Evolutionary conservation across 108 stramenopile species (phyloP), one percentile per base, ranked within the genome.

Genomic region (Aurantiochytrium sp.): DNA sequence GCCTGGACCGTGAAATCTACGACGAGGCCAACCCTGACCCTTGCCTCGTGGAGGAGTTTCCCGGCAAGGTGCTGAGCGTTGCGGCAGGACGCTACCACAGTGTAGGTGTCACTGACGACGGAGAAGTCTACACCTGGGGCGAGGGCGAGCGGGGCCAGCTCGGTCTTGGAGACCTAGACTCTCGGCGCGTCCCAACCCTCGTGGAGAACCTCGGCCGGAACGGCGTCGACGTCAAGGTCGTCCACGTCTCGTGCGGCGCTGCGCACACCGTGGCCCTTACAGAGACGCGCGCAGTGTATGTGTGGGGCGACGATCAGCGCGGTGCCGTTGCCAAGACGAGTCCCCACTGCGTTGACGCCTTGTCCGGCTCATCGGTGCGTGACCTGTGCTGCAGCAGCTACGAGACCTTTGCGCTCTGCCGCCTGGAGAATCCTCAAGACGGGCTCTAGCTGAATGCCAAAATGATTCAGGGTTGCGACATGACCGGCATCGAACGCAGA

Each of bases 71-170:
- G 45, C 55, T n/a, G 87, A 55, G 85, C 65, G 59, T 92, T 32
- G 68, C 91, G 17, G 89, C 88, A 88, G 92, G 92, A 41, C 90
- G 91, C 42, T 91, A 91, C 48, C 91, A 92, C 85, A 86, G 88
- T 42, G 87, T 88, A 4, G 89, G 87, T 10, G 54, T 91, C 31
- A 81, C 90, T n/a, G 90, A 87, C 19, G 88, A 89, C 24, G 89
- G 89, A 21, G 91, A 91, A 89, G 89, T 89, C 21, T 88, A 81
- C 54, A 42, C 86, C 24, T 90, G 55, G 55, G 87, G 90, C 34
- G 54, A 17, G 4, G 87, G 87, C 19, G 27, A 41, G 68, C 87
- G 89, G 69, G 89, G 91, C 55, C 91, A 92, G 90, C 91, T 92
- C n/a, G 91, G 91, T 17, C 91, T 90, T 73, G 90, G 89, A 30